Evolutionary conservation across 2,329 filamentous ascomycete genomes (phyloP).

Genomic region (Pseudohalonectria lignicola): DNA sequence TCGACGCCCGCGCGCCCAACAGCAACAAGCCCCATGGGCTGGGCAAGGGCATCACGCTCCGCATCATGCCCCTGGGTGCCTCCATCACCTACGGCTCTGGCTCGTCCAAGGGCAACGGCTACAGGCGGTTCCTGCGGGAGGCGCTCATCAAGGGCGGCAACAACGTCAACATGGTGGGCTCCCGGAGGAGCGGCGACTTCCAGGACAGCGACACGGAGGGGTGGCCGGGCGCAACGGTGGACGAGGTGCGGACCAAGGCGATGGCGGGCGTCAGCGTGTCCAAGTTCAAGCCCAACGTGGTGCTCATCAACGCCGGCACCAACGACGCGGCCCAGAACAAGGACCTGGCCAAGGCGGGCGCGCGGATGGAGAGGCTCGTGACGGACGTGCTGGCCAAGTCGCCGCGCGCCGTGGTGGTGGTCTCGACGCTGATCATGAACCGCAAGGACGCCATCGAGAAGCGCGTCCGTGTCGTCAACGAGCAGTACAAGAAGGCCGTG

Average conservation of each 20-base stretch:
- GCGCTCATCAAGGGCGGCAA: conserved; percentile 1
- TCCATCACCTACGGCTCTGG: conserved; percentile 26
- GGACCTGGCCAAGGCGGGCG: conserved; percentile 9
- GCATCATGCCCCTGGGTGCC: conserved; percentile 31
- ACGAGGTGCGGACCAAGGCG: conserved; percentile 3
- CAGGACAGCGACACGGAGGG: conserved; percentile 5
- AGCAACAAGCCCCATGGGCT: no score
- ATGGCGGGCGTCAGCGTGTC: conserved; percentile 1
- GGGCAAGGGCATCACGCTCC: conserved; percentile 17
- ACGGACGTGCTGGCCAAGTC: conserved; percentile 9
- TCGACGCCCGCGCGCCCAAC: no score
- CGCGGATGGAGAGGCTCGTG: conserved; percentile 10
- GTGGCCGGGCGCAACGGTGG: conserved; percentile 3
- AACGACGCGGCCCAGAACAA: conserved; percentile 10
- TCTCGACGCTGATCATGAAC: conserved; percentile 12
- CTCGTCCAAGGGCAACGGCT: conserved; percentile 16
- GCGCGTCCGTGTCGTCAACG: conserved; percentile 8
- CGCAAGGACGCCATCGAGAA: conserved; percentile 10
- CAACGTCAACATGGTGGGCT: conserved; percentile 7
- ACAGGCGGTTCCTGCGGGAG: conserved; percentile 5
- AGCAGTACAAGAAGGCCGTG: conserved; percentile 5
- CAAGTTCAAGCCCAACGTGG: conserved; percentile 9
- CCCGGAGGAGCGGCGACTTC: conserved; percentile 3
- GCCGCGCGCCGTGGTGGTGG: conserved; percentile 11
- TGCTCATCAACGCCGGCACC: conserved; percentile 11